Evolutionary conservation across 2,329 filamentous ascomycete genomes (phyloP).

Genomic region (Exophiala alcalophila): DNA sequence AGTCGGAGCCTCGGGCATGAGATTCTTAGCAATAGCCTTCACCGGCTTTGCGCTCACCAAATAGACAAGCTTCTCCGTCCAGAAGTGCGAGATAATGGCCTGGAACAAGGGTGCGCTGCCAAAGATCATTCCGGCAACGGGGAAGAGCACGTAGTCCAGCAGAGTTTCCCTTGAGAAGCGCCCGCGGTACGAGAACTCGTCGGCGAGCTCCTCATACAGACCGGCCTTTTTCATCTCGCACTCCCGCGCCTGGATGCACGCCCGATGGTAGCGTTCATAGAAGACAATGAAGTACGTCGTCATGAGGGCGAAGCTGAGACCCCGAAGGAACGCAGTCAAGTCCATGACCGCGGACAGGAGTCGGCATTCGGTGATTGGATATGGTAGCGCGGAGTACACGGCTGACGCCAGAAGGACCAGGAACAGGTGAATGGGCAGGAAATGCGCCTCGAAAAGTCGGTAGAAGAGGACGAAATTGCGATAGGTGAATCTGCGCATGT

Average conservation of each 20-base stretch:
- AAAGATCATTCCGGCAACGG: conserved; percentile 65
- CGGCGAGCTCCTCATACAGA: conserved; percentile 59
- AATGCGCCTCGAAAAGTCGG: conserved; percentile 71
- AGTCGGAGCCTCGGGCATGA: neutral
- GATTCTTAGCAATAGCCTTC: conserved; percentile 5
- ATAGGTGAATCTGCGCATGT: conserved; percentile 50
- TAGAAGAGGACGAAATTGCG: conserved; percentile 59
- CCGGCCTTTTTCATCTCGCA: conserved; percentile 66
- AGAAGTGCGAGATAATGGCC: conserved; percentile 67
- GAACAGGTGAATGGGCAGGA: conserved; percentile 65
- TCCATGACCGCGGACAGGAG: conserved; percentile 59
- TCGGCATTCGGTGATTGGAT: conserved; percentile 46
- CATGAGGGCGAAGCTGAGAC: conserved; percentile 61
- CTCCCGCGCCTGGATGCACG: conserved; percentile 59
- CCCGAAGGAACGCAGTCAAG: conserved; percentile 59
- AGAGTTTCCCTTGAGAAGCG: conserved; percentile 57
- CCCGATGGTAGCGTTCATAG: conserved; percentile 65
- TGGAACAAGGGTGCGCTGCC: conserved; percentile 66
- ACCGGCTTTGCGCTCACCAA: conserved; percentile 66
- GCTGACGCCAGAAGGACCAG: conserved; percentile 62
- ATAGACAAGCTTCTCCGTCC: conserved; percentile 67
- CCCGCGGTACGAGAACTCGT: conserved; percentile 58
- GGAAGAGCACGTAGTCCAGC: conserved; percentile 63
- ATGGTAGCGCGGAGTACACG: conserved; percentile 57
- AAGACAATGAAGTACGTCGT: conserved; percentile 59